Percentiles rank a stretch among this genome's conserved stretches.
phyloP scores from a whole-genome alignment of 176 grass and related monocot genomes.

The Oryza meridionalis region DNA sequence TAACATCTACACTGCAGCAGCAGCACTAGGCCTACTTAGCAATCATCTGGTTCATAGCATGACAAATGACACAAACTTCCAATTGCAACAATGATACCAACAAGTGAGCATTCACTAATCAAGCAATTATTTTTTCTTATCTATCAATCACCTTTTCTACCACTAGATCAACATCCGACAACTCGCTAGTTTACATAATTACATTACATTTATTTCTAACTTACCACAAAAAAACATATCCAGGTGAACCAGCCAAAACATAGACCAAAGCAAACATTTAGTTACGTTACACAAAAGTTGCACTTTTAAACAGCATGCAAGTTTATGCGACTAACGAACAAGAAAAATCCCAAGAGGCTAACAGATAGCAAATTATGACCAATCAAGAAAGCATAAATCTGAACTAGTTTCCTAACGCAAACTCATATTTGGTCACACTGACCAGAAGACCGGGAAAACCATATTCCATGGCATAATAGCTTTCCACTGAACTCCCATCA shows the following conservation, averaged over 20 bases:
- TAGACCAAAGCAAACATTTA: background rate
- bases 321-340: background rate
- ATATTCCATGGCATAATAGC: background rate
- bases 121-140: background rate
- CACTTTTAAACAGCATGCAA: background rate
- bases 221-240: background rate
- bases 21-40: background rate
- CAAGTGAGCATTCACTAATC: background rate
- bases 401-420: constrained; percentile 10
- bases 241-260: background rate
- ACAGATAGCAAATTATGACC: background rate
- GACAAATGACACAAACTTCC: background rate
- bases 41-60: constrained; percentile 1
- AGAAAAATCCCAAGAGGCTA: background rate
- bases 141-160: background rate
- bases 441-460: background rate
- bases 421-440: background rate
- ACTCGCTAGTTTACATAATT: too few relatives aligned
- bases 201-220: background rate
- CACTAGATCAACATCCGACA: too few relatives aligned
- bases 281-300: background rate
- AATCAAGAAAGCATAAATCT: background rate
- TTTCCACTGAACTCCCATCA: background rate
- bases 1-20: background rate
- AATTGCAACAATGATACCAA: background rate